Base-by-base conservation (phyloP, 768 basidiomycete species). In the Trametes maxima region DNA sequence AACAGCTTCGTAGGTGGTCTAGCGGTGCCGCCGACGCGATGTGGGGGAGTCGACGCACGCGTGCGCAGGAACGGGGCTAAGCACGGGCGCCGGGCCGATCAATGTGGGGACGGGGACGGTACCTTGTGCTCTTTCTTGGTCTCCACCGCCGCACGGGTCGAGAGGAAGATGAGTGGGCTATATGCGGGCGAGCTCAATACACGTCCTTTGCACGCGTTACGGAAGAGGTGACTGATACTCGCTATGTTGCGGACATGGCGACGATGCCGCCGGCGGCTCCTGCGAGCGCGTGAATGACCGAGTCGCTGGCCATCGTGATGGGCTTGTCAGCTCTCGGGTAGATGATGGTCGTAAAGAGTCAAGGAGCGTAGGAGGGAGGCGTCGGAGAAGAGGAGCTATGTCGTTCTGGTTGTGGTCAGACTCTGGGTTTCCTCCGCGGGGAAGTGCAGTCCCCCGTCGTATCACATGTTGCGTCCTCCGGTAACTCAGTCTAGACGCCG, bases 231-330 rank as follows among this genome's bases (percentile, higher is more conserved):
- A 24, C 16, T 7, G 55, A 48, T 52, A 72, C 88, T 74, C 65
- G 90, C 94, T 93, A 93, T 55, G 91, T 94, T 37, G 81, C 86
- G n/a, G 85, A 82, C 95, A 98, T 97, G 22, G 96, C 94, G 7
- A 85, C 75, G 68, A 96, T 89, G 24, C 96, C 96, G 49, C 94
- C 95, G 1, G 88, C 84, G 17, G 94, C 94, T 13, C 97, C 97
- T 17, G 95, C 92, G 13, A 91, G 69, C 39, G 95, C 84, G 67
- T 98, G 94, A 28, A 97, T 89, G 14, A 86, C 75, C 49, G 92
- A 93, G 74, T 98, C 92, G 63, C 69, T 72, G 28, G 67, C 39
- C 74, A 75, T 75, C 44, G 14, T 62, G 64, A 44, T 45, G 12
- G 14, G 21, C 3, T 40, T 28, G 24, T 42, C 5, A 16, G 11